Evolutionary conservation across 257 asterid genomes (phyloP).

Genomic region (Capsicum chinense): DNA sequence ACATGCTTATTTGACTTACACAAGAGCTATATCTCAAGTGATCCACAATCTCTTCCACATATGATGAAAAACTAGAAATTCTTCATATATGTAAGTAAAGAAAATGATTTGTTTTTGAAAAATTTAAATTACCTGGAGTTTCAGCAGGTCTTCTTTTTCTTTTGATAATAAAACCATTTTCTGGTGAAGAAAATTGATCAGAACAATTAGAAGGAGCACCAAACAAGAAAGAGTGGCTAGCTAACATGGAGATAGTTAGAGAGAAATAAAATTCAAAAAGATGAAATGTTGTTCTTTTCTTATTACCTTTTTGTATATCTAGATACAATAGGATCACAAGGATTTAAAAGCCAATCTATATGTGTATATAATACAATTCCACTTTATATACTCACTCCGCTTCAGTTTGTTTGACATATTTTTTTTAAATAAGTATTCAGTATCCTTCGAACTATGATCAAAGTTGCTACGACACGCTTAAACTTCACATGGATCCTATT

Average conservation of each 20-base stretch:
- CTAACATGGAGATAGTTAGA: slow-evolving; percentile 32
- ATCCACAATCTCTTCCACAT: neutral
- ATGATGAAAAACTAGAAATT: too few species aligned
- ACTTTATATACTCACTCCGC: too few species aligned
- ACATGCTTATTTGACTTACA: too few species aligned
- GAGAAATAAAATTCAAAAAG: neutral
- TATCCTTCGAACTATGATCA: too few species aligned
- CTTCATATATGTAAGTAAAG: neutral
- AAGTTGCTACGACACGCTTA: too few species aligned
- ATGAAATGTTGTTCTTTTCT: neutral
- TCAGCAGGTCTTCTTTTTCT: slow-evolving; percentile 52
- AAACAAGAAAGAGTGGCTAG: slow-evolving; percentile 41
- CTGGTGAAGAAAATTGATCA: slow-evolving; percentile 36
- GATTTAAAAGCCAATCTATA: too few species aligned
- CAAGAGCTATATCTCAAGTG: neutral
- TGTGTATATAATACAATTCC: too few species aligned
- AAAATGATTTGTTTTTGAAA: too few species aligned
- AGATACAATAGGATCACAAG: neutral
- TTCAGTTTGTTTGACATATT: too few species aligned
- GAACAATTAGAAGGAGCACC: slow-evolving; percentile 37
- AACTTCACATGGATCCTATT: too few species aligned
- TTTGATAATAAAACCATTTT: slow-evolving; percentile 38
- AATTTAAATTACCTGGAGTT: slow-evolving; percentile 43
- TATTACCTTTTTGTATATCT: neutral
- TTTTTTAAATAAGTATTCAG: too few species aligned